Evolutionary conservation across 257 asterid species (phyloP).

Genomic region (Fraxinus excelsior): DNA sequence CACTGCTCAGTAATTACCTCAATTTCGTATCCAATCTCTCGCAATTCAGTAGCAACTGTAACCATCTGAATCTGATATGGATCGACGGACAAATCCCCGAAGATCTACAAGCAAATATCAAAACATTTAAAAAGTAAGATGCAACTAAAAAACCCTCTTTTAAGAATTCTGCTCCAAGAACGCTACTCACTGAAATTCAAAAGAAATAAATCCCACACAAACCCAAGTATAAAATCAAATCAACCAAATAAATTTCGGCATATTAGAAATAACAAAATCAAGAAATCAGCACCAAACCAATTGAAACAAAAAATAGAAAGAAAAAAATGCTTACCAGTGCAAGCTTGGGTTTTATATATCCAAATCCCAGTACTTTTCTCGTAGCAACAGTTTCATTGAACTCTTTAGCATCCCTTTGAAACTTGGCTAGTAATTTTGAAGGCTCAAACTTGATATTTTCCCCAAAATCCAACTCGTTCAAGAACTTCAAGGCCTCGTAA

Average conservation of each 20-base stretch:
- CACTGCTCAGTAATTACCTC: conserved; percentile 55
- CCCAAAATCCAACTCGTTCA: conserved; percentile 73
- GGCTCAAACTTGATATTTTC: conserved; percentile 74
- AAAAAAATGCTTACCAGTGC: conserved; percentile 59
- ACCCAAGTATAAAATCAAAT: neutral
- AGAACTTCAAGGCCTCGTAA: conserved; percentile 42
- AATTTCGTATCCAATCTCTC: conserved; percentile 77
- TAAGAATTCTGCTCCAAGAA: conserved; percentile 17
- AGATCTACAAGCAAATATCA: conserved; percentile 52
- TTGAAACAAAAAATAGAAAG: neutral
- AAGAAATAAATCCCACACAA: neutral
- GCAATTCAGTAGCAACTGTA: conserved; percentile 67
- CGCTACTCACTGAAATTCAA: conserved; percentile 6
- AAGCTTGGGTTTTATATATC: conserved; percentile 69
- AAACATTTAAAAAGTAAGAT: neutral
- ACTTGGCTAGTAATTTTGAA: conserved; percentile 50
- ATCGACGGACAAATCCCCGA: conserved; percentile 79
- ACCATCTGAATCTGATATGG: conserved; percentile 84
- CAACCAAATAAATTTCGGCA: neutral
- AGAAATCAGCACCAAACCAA: neutral
- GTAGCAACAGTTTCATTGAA: conserved; percentile 45
- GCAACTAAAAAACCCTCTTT: neutral
- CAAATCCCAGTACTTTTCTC: conserved; percentile 51
- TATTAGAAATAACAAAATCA: neutral
- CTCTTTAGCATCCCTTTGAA: conserved; percentile 36